A percentile compares a stretch with the other conserved stretches of the same genome.
These are phyloP conservation scores for Diaporthe citriasiana DNA, from an alignment of 2,329 filamentous ascomycete genomes.

Conservation along the genomic window DNA sequence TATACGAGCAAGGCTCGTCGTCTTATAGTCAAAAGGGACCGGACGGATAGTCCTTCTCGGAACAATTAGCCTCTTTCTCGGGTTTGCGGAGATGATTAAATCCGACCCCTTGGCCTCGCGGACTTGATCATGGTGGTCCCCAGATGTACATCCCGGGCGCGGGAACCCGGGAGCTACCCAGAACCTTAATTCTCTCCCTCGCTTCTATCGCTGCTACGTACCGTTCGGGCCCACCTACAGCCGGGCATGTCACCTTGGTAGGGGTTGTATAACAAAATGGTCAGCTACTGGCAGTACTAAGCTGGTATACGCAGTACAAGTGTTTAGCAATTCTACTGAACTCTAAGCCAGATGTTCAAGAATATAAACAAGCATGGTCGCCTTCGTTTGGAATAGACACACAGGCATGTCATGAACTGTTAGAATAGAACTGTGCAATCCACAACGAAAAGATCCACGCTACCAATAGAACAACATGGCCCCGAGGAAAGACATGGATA, in stretches of 20 bases:
- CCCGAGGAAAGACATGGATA: neutral
- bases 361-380: neutral
- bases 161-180: neutral
- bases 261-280: neutral
- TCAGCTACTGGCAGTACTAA: neutral
- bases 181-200: neutral
- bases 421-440: neutral
- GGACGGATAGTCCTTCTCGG: no score
- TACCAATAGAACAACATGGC: neutral
- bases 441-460: fast-evolving
- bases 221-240: neutral
- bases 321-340: no score
- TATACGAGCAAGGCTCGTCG: no score
- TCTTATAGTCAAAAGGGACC: no score
- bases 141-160: neutral
- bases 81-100: no score
- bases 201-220: no score
- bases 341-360: neutral
- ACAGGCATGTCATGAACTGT: neutral
- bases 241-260: neutral
- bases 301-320: neutral
- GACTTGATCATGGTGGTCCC: neutral
- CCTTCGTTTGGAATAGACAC: neutral
- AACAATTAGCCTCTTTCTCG: no score
- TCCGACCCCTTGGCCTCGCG: neutral